Evolutionary conservation across 768 basidiomycete genomes (phyloP).

Genomic region (Tulasnella sp.): DNA sequence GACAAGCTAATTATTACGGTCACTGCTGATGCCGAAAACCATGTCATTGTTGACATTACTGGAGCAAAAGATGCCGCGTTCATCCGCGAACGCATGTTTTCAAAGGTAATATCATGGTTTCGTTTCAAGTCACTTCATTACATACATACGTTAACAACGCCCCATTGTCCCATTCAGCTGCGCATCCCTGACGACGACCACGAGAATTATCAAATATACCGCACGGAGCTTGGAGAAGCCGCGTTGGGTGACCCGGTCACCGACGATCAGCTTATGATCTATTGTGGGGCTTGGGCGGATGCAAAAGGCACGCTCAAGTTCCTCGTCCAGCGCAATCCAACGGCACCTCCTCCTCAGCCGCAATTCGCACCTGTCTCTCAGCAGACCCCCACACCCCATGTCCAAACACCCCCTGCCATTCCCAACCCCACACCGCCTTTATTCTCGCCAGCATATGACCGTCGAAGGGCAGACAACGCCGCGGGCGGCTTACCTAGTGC

Average conservation of each 20-base stretch:
- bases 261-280: conserved; percentile 68
- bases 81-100: conserved; percentile 80
- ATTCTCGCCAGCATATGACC: conserved; percentile 19
- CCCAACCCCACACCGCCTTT: conserved; percentile 16
- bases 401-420: conserved; percentile 20
- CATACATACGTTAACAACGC: conserved; percentile 13
- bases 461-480: conserved; percentile 5
- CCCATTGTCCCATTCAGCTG: conserved; percentile 52
- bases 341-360: conserved; percentile 39
- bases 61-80: conserved; percentile 64
- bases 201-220: conserved; percentile 75
- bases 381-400: background rate
- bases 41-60: conserved; percentile 61
- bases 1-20: conserved; percentile 35
- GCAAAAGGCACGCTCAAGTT: conserved; percentile 81
- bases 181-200: conserved; percentile 85
- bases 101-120: conserved; percentile 56
- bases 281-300: conserved; percentile 76
- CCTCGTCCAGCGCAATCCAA: conserved; percentile 62
- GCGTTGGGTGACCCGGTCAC: conserved; percentile 74
- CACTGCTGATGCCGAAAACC: conserved; percentile 31
- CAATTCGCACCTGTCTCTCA: background rate
- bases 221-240: conserved; percentile 81
- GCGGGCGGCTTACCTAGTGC: conserved; percentile 13
- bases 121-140: conserved; percentile 26